Base-by-base conservation (phyloP, 805 yeast species). In the Trichomonascus vanleenenianus region DNA sequence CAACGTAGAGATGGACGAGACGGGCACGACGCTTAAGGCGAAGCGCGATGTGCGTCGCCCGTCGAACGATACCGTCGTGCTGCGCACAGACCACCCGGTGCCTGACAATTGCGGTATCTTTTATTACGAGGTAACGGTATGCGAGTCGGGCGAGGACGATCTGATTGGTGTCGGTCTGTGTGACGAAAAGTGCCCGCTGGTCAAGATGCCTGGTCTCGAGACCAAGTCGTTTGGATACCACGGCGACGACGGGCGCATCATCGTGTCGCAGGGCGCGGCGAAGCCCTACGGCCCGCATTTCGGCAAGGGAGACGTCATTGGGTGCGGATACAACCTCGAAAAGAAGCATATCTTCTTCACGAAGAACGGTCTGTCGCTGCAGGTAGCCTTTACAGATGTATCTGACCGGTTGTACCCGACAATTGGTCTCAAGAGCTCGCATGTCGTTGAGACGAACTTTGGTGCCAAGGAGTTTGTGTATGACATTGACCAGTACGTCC, bases 281-380 rank as follows among this genome's bases (percentile, higher is more conserved):
- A 66, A 65, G 37, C 66, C 62, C 19, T 71, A 66, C 42, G 70
- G 70, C 1, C 70, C 73, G 35, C 64, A 59, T 27, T 81, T 74
- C 59, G 76, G 79, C 0, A 58, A 65, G 31, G 73, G 73, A 18
- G 96, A 87, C 61, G 68, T 75, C 2, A 72, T 89, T 50, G 97
- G 97, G 0, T 83, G 89, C 62, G 96, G 96, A 3, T 72, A 87
- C 19, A 83, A 88, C 65, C 83, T 76, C 54, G 67, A 74, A 12
- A 76, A 75, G 35, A 73, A 76, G 36, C 65, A 79, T 0, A 72
- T 86, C 2, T 89, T 88, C 55, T 77, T 78, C 52, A 88, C 96
- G 0, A 81, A 84, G 59, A 88, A 89, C 63, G 97, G 96, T 1
- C 71, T 84, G 2, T 66, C 62, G 34, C 58, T 78, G 38, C 83